A percentile compares a stretch with the other conserved stretches of the same genome.
phyloP scores from a whole-genome alignment of 305 asterid species.

The Rubia peregrina region DNA sequence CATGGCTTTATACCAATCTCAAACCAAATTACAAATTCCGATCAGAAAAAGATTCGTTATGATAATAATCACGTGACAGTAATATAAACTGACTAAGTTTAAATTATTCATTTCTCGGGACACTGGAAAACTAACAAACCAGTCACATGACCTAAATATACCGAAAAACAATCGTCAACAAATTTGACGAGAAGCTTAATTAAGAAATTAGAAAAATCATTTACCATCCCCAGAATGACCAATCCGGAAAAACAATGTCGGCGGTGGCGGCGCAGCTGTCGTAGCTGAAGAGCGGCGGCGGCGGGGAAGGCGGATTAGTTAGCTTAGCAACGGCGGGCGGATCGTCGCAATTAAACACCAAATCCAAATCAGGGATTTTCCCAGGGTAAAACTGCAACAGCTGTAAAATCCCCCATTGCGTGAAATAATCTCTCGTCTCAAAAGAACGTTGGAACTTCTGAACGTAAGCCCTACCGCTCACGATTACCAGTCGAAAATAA shows the following conservation, averaged over 20 bases:
- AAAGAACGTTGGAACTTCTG: constrained; percentile 44
- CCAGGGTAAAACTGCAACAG: constrained; percentile 76
- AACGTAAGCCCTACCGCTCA: constrained; percentile 57
- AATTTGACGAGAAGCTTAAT: too few relatives aligned
- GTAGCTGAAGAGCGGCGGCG: constrained; percentile 81
- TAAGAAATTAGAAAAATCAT: too few relatives aligned
- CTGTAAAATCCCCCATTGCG: constrained; percentile 87
- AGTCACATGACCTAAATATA: too few relatives aligned
- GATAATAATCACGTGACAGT: too few relatives aligned
- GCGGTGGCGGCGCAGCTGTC: constrained; percentile 48
- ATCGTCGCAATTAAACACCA: constrained; percentile 78
- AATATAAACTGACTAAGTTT: too few relatives aligned
- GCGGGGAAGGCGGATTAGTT: constrained; percentile 20
- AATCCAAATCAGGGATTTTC: constrained; percentile 72
- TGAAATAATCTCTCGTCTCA: constrained; percentile 69
- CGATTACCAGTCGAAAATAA: constrained; percentile 45
- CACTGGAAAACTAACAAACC: too few relatives aligned
- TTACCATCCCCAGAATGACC: constrained; percentile 99
- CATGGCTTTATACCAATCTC: constrained; percentile 59
- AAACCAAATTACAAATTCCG: constrained; percentile 35
- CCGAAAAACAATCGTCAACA: too few relatives aligned
- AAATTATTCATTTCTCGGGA: too few relatives aligned
- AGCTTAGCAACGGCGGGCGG: constrained; percentile 58
- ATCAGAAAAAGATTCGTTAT: too few relatives aligned
- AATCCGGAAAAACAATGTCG: constrained; percentile 86